Evolutionary conservation across 257 asterid species (phyloP).

Genomic region (Ilex asprella): DNA sequence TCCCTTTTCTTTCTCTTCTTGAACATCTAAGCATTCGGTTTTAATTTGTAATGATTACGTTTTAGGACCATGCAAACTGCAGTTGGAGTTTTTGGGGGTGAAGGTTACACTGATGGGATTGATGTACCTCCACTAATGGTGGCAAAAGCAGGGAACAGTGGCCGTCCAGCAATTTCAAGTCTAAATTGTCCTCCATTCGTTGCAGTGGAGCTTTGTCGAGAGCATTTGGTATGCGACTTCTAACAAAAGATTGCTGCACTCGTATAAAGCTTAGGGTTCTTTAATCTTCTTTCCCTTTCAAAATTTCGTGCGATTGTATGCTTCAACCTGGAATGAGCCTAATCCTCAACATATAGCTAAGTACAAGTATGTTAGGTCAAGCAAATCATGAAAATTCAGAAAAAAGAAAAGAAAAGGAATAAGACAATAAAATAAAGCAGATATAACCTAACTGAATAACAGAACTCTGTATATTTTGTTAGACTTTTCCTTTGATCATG

Average conservation of each 20-base stretch:
- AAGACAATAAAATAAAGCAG: not conserved
- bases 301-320: not conserved
- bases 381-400: not conserved
- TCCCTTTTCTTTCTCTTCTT: too few species aligned
- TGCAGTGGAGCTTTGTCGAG: slow-evolving; percentile 86
- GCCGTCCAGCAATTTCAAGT: slow-evolving; percentile 75
- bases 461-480: too few species aligned
- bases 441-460: too few species aligned
- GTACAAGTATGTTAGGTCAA: not conserved
- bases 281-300: not conserved
- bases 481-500: too few species aligned
- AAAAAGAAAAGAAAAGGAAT: not conserved
- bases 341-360: not conserved
- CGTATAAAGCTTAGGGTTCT: not conserved
- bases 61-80: slow-evolving; percentile 98
- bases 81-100: slow-evolving; percentile 91
- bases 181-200: slow-evolving; percentile 68
- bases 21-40: too few species aligned
- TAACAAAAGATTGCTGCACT: not conserved
- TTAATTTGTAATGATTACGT: slow-evolving; percentile 7
- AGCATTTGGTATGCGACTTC: slow-evolving; percentile 62
- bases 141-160: slow-evolving; percentile 53
- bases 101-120: slow-evolving; percentile 45
- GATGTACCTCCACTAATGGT: slow-evolving; percentile 66
- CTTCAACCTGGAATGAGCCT: not conserved